Conservation (phyloP, 1,284 basidiomycete species). For the Naganishia sp. region DNA sequence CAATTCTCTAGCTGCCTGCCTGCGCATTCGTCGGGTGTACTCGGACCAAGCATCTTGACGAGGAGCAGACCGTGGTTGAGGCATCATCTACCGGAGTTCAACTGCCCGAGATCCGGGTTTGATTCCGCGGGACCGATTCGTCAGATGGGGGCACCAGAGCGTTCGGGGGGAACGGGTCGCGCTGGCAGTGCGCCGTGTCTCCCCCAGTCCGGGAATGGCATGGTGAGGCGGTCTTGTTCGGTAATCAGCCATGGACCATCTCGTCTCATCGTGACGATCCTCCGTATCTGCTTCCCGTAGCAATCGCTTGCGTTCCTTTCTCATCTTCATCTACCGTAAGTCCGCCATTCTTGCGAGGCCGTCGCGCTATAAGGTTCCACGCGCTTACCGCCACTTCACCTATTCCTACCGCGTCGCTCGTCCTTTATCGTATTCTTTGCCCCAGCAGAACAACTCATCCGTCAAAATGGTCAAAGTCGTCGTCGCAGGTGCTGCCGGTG, state of each 20-base stretch:
- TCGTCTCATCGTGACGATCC: neutral
- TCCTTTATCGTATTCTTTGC: too few species aligned
- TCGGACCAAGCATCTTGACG: neutral
- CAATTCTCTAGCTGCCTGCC: too few species aligned
- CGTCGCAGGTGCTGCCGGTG: slow-evolving; percentile 88
- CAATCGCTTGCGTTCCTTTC: slow-evolving; percentile 14
- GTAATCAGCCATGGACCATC: slow-evolving; percentile 2
- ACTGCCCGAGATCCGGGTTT: neutral
- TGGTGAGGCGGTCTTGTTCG: slow-evolving; percentile 19
- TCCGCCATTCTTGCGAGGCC: neutral
- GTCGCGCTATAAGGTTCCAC: slow-evolving; percentile 20
- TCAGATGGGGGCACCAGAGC: neutral
- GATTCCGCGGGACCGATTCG: neutral
- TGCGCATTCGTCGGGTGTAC: neutral
- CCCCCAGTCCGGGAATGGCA: neutral
- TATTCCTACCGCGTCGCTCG: neutral
- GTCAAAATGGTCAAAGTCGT: slow-evolving; percentile 81
- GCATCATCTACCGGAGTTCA: slow-evolving; percentile 7
- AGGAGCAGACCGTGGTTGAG: neutral
- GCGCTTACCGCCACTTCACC: neutral
- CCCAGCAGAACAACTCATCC: slow-evolving; percentile 5
- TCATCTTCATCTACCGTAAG: slow-evolving; percentile 12
- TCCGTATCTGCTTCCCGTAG: neutral
- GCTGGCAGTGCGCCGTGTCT: neutral
- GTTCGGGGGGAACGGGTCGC: neutral